These are phyloP conservation scores for Exophiala bonariae DNA, from an alignment of 2,329 filamentous ascomycete species.

Conservation along the genomic window DNA sequence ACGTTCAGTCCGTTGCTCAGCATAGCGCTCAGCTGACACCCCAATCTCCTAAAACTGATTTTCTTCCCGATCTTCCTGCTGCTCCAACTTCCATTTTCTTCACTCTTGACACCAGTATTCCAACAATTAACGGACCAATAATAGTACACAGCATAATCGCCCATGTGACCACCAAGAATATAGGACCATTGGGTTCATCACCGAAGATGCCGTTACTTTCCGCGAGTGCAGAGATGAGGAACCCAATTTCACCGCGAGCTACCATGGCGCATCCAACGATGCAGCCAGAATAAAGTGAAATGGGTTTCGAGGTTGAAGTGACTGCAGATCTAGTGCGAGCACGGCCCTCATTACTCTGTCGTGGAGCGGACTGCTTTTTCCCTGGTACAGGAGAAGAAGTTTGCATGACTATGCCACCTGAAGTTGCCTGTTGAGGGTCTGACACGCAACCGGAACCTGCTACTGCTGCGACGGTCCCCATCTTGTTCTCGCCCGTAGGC, in stretches of 20 bases:
- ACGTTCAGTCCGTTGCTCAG: too few relatives aligned
- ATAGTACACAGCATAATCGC: slow-evolving; percentile 59
- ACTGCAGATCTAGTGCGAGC: too few relatives aligned
- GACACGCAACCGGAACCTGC: not conserved
- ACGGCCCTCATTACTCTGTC: not conserved
- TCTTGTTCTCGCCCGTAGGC: not conserved
- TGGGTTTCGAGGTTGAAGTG: too few relatives aligned
- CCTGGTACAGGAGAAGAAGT: not conserved
- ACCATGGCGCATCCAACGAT: slow-evolving; percentile 72
- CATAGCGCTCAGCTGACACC: too few relatives aligned
- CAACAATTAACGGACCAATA: slow-evolving; percentile 55
- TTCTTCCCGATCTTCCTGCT: not conserved
- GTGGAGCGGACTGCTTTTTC: not conserved
- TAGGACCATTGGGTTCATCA: slow-evolving; percentile 38
- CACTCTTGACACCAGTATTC: slow-evolving; percentile 49
- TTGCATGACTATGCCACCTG: not conserved
- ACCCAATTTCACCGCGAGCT: slow-evolving; percentile 76
- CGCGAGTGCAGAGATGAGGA: slow-evolving; percentile 70
- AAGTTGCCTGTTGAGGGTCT: slow-evolving; percentile 12
- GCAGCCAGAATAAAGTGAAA: slow-evolving; percentile 65
- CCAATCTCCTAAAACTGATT: slow-evolving; percentile 20
- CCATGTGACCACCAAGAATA: slow-evolving; percentile 57
- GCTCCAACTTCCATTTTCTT: slow-evolving; percentile 27
- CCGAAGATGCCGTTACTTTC: slow-evolving; percentile 54
- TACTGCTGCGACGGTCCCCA: not conserved